Evolutionary conservation across 78 protist genomes (phyloP).

Genomic region (Ministeria vibrans): DNA sequence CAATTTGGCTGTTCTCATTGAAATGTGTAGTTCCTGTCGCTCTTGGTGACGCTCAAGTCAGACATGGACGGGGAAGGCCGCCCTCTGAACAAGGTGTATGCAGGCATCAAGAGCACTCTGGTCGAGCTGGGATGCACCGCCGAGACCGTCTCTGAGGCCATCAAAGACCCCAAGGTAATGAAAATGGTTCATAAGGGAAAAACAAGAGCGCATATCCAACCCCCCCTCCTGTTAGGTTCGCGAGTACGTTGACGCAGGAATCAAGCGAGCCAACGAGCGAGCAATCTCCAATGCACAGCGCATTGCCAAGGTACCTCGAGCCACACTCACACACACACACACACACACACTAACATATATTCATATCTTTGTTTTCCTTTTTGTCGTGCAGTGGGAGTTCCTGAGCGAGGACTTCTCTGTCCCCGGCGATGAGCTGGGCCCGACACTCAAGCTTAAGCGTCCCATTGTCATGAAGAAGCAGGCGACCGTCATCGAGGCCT

Average conservation of each 20-base stretch:
- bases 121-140: neutral
- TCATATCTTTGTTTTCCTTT: too few relatives aligned
- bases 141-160: conserved; percentile 35
- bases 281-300: conserved; percentile 47
- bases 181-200: neutral
- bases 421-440: conserved; percentile 45
- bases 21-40: conserved; percentile 31
- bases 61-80: neutral
- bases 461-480: conserved; percentile 34
- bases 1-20: too few relatives aligned
- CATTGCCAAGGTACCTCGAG: conserved; percentile 20
- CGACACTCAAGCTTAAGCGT: conserved; percentile 73
- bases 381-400: conserved; percentile 44
- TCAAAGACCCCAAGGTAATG: neutral
- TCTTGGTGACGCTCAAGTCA: conserved; percentile 5
- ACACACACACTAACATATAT: conserved; percentile 8
- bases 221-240: neutral
- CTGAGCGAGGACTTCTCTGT: conserved; percentile 48
- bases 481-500: conserved; percentile 32
- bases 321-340: conserved; percentile 10
- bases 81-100: neutral
- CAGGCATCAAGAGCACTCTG: too few relatives aligned
- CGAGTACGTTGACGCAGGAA: conserved; percentile 19
- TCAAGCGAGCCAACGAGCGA: conserved; percentile 26
- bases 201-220: neutral